These are phyloP conservation scores for Thalassiosira mediterranea DNA, from an alignment of 352 stramenopile species.

Conservation along the genomic window DNA sequence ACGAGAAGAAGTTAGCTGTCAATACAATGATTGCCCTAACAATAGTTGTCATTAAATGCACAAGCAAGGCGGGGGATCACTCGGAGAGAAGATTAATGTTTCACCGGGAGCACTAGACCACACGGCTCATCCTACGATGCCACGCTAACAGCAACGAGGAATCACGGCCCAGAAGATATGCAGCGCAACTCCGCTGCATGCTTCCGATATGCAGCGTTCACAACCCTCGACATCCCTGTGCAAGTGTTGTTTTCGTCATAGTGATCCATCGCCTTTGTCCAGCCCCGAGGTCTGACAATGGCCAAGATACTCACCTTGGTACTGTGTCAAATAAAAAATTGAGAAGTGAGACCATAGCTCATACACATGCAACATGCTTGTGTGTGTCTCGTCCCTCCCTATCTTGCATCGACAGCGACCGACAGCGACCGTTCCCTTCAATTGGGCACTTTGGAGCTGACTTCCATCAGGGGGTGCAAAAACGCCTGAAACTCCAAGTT, in stretches of 20 bases:
- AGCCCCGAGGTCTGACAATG: too few species aligned
- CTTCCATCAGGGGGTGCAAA: constrained; percentile 36
- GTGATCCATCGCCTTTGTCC: constrained; percentile 14
- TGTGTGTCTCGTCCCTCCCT: neutral
- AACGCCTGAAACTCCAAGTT: constrained; percentile 51
- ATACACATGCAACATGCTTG: too few species aligned
- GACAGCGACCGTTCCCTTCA: too few species aligned
- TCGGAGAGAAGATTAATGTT: constrained; percentile 46
- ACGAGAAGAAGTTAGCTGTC: neutral
- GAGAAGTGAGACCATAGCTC: too few species aligned
- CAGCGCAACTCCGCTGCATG: too few species aligned
- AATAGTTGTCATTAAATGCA: too few species aligned
- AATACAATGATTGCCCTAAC: neutral
- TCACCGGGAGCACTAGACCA: constrained; percentile 17
- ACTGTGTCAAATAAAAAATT: too few species aligned
- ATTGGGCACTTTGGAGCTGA: constrained; percentile 6
- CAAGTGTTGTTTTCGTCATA: constrained; percentile 45
- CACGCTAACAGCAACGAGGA: constrained; percentile 40
- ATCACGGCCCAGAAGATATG: constrained; percentile 25
- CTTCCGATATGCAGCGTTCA: too few species aligned
- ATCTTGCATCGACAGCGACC: too few species aligned
- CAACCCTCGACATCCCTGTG: constrained; percentile 51
- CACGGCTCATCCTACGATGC: constrained; percentile 22
- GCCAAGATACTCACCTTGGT: neutral
- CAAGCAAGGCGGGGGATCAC: too few species aligned